These are phyloP conservation scores for Leccinum barrowsii DNA, from an alignment of 768 basidiomycete genomes.

Conservation along the genomic window DNA sequence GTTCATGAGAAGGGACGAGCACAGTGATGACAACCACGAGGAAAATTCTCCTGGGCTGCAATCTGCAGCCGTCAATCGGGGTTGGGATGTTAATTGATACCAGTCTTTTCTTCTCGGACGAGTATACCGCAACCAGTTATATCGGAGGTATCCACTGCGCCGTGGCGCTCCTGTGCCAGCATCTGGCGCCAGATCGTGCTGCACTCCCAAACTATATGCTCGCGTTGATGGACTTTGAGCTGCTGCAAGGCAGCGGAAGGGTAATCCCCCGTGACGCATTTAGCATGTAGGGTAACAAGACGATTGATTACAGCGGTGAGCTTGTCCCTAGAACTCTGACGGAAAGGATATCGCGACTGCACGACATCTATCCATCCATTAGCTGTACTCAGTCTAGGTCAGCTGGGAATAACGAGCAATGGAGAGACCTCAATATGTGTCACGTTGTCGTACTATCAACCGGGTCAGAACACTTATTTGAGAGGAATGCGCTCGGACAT, in stretches of 20 bases:
- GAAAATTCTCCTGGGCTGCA: slow-evolving; percentile 63
- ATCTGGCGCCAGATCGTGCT: slow-evolving; percentile 94
- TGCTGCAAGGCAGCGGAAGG: slow-evolving; percentile 69
- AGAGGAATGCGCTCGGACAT: slow-evolving; percentile 19
- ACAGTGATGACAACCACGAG: slow-evolving; percentile 49
- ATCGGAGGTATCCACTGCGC: slow-evolving; percentile 36
- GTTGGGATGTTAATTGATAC: slow-evolving; percentile 47
- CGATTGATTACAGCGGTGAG: slow-evolving; percentile 54
- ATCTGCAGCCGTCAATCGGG: slow-evolving; percentile 59
- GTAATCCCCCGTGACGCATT: slow-evolving; percentile 80
- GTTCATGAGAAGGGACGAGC: slow-evolving; percentile 58
- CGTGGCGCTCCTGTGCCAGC: slow-evolving; percentile 79
- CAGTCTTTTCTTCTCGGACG: slow-evolving; percentile 36
- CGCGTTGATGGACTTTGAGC: slow-evolving; percentile 78
- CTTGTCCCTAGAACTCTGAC: slow-evolving; percentile 53
- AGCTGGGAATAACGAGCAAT: background rate
- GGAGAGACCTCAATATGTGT: slow-evolving; percentile 36
- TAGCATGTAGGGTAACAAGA: slow-evolving; percentile 74
- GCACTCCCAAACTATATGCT: too few species aligned
- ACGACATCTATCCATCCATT: slow-evolving; percentile 17
- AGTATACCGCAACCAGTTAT: slow-evolving; percentile 40
- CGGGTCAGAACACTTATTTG: background rate
- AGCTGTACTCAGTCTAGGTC: slow-evolving; percentile 44
- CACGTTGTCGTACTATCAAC: slow-evolving; percentile 88
- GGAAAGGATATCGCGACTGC: slow-evolving; percentile 52